A percentile compares a stretch with the other conserved stretches of the same genome.
phyloP scores from a whole-genome alignment of 2,329 filamentous ascomycete genomes.

The Fusarium beomiforme region DNA sequence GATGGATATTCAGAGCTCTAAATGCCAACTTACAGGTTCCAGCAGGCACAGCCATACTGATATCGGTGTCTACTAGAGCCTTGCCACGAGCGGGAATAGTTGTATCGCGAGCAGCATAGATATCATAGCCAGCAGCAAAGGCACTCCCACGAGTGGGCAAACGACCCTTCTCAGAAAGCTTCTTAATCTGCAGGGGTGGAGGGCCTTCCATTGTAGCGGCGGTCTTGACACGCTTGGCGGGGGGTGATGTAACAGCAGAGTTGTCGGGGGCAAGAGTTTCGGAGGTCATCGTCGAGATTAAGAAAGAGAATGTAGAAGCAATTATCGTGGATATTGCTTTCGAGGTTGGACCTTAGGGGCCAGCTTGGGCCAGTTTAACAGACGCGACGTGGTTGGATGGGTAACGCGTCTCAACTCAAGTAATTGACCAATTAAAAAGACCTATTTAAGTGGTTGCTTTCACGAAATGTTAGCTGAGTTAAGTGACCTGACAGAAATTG shows the following conservation, averaged over 20 bases:
- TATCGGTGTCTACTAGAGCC: conserved; percentile 87
- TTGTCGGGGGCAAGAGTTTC: conserved; percentile 51
- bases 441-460: conserved; percentile 38
- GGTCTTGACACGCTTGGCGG: conserved; percentile 83
- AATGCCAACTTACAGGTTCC: conserved; percentile 78
- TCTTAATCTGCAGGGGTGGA: conserved; percentile 85
- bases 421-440: conserved; percentile 44
- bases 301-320: conserved; percentile 36
- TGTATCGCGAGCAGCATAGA: conserved; percentile 82
- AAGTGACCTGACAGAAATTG: background rate
- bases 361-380: conserved; percentile 17
- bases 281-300: conserved; percentile 32
- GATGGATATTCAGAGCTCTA: background rate
- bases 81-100: conserved; percentile 85
- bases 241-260: conserved; percentile 72
- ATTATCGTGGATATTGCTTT: conserved; percentile 15
- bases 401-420: conserved; percentile 27
- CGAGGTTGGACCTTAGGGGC: conserved; percentile 37
- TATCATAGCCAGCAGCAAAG: conserved; percentile 92
- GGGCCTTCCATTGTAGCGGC: conserved; percentile 53
- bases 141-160: conserved; percentile 89
- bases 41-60: conserved; percentile 88
- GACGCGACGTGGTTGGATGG: conserved; percentile 45
- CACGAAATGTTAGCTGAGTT: background rate
- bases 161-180: conserved; percentile 81